Evolutionary conservation across 768 basidiomycete genomes (phyloP), one percentile per base, ranked within the genome.

Genomic region (Naematelia encephala): DNA sequence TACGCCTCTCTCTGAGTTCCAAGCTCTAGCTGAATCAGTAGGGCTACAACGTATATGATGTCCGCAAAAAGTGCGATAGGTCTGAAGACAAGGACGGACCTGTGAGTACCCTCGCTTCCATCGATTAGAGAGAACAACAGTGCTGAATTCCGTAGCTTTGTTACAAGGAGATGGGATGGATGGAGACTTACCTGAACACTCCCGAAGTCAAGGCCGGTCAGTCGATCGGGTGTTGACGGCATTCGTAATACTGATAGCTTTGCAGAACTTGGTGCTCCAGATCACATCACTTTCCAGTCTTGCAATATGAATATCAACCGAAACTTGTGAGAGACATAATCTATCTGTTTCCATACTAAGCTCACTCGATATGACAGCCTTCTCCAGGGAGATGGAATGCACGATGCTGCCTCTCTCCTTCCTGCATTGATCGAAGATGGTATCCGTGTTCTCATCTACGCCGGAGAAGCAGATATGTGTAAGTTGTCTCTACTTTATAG

Each of bases 151-250:
- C 19, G 4, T 19, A 61, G 59, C 63, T 78, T 0, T 78, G 77
- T 63, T 80, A 80, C 72, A 61, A 65, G 55, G 82, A 94, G 79
- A 86, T 96, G 83, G 68, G 76, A 16, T 96, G 89, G 89, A 85
- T 96, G 70, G 93, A 96, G 66, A 83, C 81, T 0, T 97, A 86
- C 83, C 81, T 97, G 82, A 96, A 97, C 74, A 78, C 84, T 52
- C 82, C 86, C 3, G 82, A 82, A 57, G 80, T 86, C 75, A 94
- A 94, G 80, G 82, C 82, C n/a, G 84, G 70, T 69, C 44, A 60
- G 51, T 25, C 10, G 21, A 10, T 14, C 14, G 39, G 22, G 0
- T 46, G n/a, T 48, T 29, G n/a, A 44, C 14, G 13, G 27, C 49
- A 1, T 21, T 44, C 29, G 26, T 55, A 13, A 14, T 30, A 27